Conservation (phyloP, 331 rosid genomes). For the Quercus phellos region DNA sequence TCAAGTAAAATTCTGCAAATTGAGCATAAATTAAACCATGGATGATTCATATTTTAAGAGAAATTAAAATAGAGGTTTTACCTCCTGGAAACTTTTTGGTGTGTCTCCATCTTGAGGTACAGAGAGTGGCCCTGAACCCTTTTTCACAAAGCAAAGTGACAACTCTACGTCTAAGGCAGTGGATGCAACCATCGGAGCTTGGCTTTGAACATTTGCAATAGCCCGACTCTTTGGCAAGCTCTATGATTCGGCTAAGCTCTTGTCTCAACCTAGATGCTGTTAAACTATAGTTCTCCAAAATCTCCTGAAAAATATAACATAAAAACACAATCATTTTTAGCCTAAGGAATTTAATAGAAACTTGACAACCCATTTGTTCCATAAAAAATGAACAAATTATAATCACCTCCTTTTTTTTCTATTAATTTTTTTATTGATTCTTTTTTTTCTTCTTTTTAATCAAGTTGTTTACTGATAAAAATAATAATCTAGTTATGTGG, state of each 20-base stretch:
- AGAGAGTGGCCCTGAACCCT: constrained; percentile 45
- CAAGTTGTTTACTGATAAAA: not conserved
- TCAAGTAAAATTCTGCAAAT: not conserved
- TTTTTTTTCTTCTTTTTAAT: not conserved
- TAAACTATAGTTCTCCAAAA: constrained; percentile 36
- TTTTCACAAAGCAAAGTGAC: constrained; percentile 33
- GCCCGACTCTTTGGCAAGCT: constrained; percentile 18
- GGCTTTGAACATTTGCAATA: constrained; percentile 38
- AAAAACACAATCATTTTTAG: not conserved
- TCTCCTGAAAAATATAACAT: constrained; percentile 34
- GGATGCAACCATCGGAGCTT: constrained; percentile 25
- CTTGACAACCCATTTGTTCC: not conserved
- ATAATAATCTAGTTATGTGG: not conserved
- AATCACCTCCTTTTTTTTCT: too few species aligned
- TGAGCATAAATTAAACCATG: not conserved
- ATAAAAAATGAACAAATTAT: not conserved
- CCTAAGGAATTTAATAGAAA: too few species aligned
- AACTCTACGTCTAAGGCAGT: constrained; percentile 42
- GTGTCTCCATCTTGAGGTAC: constrained; percentile 51
- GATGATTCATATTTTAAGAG: not conserved
- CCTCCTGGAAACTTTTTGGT: constrained; percentile 49
- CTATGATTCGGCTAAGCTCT: constrained; percentile 33
- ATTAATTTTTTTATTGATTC: not conserved
- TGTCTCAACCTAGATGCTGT: constrained; percentile 37
- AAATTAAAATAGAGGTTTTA: not conserved